A percentile compares a stretch with the other conserved stretches of the same genome.
phyloP scores from a whole-genome alignment of 495 filamentous ascomycete genomes.

The Aspergillus sclerotioniger region DNA sequence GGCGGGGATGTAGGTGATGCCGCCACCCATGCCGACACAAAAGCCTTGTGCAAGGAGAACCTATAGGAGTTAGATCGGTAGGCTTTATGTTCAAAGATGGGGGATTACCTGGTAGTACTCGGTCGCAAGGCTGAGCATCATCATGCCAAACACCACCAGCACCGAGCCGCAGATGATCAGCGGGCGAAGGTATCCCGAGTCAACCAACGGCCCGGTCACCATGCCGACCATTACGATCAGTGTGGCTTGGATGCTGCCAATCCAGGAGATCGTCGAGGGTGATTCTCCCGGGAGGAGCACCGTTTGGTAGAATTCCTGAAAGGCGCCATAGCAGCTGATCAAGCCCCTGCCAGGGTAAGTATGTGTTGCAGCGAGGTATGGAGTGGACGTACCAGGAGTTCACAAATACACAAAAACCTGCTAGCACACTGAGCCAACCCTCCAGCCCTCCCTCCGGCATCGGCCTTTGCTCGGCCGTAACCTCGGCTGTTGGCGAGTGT shows the following conservation, averaged over 20 bases:
- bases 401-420: conserved; percentile 26
- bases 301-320: conserved; percentile 44
- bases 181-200: conserved; percentile 39
- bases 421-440: conserved; percentile 30
- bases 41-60: conserved; percentile 42
- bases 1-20: conserved; percentile 39
- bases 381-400: conserved; percentile 28
- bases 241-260: conserved; percentile 44
- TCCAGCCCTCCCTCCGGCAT: conserved; percentile 29
- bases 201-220: conserved; percentile 43
- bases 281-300: conserved; percentile 29
- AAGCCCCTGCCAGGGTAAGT: conserved; percentile 32
- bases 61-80: conserved; percentile 24
- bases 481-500: not conserved
- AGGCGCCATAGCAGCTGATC: conserved; percentile 47
- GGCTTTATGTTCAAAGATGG: not conserved
- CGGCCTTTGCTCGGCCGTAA: not conserved
- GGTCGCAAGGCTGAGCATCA: conserved; percentile 46
- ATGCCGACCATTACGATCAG: conserved; percentile 42
- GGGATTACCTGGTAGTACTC: conserved; percentile 36
- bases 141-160: conserved; percentile 44
- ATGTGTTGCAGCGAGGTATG: not conserved
- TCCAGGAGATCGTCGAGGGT: conserved; percentile 42
- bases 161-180: conserved; percentile 31
- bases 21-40: conserved; percentile 40